Evolutionary conservation across 306 rosid genomes (phyloP).

Genomic region (Vigna unguiculata): DNA sequence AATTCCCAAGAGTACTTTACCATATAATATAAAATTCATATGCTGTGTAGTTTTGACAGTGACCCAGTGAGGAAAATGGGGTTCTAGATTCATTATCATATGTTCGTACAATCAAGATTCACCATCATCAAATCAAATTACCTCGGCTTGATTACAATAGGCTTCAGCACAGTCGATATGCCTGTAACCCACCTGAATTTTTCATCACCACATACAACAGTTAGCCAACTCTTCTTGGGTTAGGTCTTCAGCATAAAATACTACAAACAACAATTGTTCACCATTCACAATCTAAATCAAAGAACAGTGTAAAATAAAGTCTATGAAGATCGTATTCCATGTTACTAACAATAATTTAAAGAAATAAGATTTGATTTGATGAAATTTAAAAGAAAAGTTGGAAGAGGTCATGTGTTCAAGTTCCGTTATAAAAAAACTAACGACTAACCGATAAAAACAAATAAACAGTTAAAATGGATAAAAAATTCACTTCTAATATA

Average conservation of each 20-base stretch:
- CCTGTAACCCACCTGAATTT: slow-evolving; percentile 40
- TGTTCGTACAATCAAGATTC: neutral
- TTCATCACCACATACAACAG: neutral
- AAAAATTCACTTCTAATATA: neutral
- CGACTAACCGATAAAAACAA: no score
- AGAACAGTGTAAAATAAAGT: neutral
- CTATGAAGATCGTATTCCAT: no score
- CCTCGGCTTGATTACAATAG: slow-evolving; percentile 56
- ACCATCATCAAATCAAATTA: neutral
- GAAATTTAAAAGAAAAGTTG: no score
- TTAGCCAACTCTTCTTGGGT: neutral
- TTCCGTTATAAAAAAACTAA: no score
- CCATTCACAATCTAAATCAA: neutral
- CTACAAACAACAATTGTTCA: neutral
- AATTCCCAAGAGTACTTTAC: no score
- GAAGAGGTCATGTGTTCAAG: no score
- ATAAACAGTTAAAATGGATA: no score
- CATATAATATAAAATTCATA: no score
- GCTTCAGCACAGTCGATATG: slow-evolving; percentile 35
- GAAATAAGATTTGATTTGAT: no score
- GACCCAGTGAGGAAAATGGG: neutral
- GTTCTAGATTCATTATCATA: neutral
- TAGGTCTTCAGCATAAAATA: neutral
- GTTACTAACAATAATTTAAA: no score
- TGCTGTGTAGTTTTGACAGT: no score